These are phyloP conservation scores for Leccinum longicurvipes DNA, from an alignment of 768 basidiomycete species.

Conservation along the genomic window DNA sequence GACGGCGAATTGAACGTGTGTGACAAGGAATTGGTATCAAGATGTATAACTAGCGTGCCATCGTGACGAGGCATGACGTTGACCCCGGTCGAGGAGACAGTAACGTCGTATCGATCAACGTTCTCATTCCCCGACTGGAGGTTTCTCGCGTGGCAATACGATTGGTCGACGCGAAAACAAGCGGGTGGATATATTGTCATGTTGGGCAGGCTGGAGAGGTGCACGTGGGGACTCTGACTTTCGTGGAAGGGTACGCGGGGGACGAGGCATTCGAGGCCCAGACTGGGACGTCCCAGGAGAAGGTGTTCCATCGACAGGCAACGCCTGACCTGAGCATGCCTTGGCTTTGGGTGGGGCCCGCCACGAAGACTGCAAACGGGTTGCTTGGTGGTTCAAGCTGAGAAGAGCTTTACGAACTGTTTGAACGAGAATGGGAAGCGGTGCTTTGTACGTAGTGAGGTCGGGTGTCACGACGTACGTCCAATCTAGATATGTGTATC, in stretches of 20 bases:
- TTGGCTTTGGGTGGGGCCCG: neutral
- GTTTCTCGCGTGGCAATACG: neutral
- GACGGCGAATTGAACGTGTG: neutral
- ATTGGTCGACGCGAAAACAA: slow-evolving; percentile 6
- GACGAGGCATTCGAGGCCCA: neutral
- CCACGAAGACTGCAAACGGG: slow-evolving; percentile 16
- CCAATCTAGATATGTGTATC: slow-evolving; percentile 18
- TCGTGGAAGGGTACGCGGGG: neutral
- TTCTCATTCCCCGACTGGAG: neutral
- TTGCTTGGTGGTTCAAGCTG: slow-evolving; percentile 6
- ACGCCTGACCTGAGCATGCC: neutral
- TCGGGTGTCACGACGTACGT: slow-evolving; percentile 27
- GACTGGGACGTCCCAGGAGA: neutral
- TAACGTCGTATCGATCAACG: neutral
- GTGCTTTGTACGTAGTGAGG: slow-evolving; percentile 23
- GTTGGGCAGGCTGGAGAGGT: neutral
- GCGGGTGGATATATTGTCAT: neutral
- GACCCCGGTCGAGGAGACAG: neutral
- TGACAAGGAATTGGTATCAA: neutral
- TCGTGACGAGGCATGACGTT: neutral
- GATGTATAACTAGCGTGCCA: neutral
- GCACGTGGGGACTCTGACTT: neutral
- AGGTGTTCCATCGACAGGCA: neutral
- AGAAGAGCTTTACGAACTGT: slow-evolving; percentile 22
- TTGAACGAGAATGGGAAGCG: slow-evolving; percentile 22